Conservation (phyloP, 805 yeast species). For the Yarrowia hollandica region DNA sequence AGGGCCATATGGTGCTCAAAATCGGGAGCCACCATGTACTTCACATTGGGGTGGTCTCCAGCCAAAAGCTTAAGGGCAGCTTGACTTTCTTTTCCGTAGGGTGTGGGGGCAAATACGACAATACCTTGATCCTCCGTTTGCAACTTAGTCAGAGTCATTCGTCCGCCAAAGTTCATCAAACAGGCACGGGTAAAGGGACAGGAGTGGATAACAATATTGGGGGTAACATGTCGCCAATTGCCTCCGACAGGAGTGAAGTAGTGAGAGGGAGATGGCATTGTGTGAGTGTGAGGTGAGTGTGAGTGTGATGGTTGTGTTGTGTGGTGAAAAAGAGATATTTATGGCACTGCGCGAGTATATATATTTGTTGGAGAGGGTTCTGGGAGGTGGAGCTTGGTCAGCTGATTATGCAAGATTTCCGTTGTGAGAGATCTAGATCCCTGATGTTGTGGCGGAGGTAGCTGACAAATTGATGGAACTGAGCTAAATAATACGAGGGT, state of each 20-base stretch:
- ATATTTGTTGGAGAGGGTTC: neutral
- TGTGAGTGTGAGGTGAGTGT: neutral
- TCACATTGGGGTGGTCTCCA: conserved; percentile 33
- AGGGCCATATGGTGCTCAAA: conserved; percentile 66
- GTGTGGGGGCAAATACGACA: conserved; percentile 33
- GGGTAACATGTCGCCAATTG: conserved; percentile 29
- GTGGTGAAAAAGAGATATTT: no score
- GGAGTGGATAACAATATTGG: conserved; percentile 34
- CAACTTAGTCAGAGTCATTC: conserved; percentile 34
- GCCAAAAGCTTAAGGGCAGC: conserved; percentile 28
- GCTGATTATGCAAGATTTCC: conserved; percentile 4
- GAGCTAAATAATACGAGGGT: neutral
- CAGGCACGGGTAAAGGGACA: conserved; percentile 33
- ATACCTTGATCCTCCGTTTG: conserved; percentile 30
- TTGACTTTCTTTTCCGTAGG: conserved; percentile 35
- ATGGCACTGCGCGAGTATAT: no score
- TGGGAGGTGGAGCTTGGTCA: neutral
- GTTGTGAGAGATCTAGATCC: conserved; percentile 5
- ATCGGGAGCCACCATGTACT: conserved; percentile 58
- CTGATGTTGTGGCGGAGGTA: neutral
- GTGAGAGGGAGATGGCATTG: neutral
- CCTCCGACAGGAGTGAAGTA: conserved; percentile 35
- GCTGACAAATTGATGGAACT: conserved; percentile 2
- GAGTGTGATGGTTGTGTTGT: neutral
- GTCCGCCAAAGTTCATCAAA: conserved; percentile 33